A percentile compares a stretch with the other conserved stretches of the same genome.
These are phyloP conservation scores for Boletus coccyginus DNA, from an alignment of 768 basidiomycete species.

Conservation along the genomic window DNA sequence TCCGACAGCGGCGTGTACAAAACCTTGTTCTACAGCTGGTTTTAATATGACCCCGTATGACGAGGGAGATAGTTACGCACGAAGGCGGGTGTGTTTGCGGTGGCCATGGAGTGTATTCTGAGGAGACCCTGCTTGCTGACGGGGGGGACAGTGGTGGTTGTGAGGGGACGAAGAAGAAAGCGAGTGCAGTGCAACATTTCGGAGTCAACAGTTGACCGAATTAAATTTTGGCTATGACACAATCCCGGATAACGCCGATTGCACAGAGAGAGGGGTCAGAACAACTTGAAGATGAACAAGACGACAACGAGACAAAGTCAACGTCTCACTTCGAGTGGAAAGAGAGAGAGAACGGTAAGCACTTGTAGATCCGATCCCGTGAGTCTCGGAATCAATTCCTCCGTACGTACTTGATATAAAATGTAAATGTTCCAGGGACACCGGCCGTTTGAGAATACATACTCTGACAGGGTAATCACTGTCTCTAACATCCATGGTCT, in stretches of 20 bases:
- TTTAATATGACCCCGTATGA: not conserved
- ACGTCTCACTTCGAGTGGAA: not conserved
- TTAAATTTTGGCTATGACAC: slow-evolving; percentile 12
- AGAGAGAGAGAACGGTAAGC: no score
- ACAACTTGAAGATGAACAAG: not conserved
- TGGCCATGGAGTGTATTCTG: slow-evolving; percentile 54
- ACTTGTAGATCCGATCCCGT: not conserved
- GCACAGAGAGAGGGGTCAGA: not conserved
- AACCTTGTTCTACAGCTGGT: slow-evolving; percentile 70
- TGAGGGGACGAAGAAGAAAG: slow-evolving; percentile 25
- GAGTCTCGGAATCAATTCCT: not conserved
- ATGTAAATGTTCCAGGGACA: not conserved
- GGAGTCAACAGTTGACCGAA: not conserved
- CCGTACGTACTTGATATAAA: not conserved
- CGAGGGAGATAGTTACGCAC: slow-evolving; percentile 37
- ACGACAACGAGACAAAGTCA: not conserved
- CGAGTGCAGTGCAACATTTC: slow-evolving; percentile 32
- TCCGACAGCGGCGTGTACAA: slow-evolving; percentile 87
- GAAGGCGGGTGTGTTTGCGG: slow-evolving; percentile 55
- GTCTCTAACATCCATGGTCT: no score
- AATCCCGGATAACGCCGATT: slow-evolving; percentile 24
- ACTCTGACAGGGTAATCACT: no score
- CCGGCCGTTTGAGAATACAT: no score
- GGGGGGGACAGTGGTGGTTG: slow-evolving; percentile 24
- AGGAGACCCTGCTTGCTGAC: slow-evolving; percentile 11